Evolutionary conservation across 192 early-diverging fungal species (phyloP), one percentile per base, ranked within the genome.

Genomic region (Coemansia sp.): DNA sequence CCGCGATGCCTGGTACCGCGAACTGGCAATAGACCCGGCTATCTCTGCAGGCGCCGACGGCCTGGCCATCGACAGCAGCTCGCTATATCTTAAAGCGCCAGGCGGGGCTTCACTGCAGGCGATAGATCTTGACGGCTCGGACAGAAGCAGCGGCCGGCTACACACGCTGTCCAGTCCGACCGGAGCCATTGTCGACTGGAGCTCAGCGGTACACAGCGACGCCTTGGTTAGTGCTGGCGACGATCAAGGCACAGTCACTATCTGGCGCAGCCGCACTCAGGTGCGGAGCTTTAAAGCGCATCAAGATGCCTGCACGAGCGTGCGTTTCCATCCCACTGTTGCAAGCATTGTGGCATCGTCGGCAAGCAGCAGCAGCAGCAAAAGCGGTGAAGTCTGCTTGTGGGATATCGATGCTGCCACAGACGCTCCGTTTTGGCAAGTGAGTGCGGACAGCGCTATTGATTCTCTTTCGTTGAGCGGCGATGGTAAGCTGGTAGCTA

Each of bases 1-100:
- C 8, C 74, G 67, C 26, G 74, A 70, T 44, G 38, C 53, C 3
- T 76, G 74, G 73, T 59, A 76, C 53, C 54, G 62, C 56, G 73
- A 66, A 58, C 59, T 76, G 28, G 18, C 59, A 1, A n/a, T 62
- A 5, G 64, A 70, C 47, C 32, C 63, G n/a, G 21, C 12, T 17
- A 45, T 26, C 3, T 51, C 73, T 0, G n/a, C 56, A 17, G 67
- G 58, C 31, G 34, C 67, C 30, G 60, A 66, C 58, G 74, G 67
- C 1, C 44, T 76, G 30, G 74, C 67, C 28, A 64, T 56, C 16
- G 67, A 66, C 56, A 37, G 60, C 36, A 16, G 21, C 10, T 15
- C 39, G 11, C 49, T 76, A 21, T 76, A 76, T 23, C 47, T 66
- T 18, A 66, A 62, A 18, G 20, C 67, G 3, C 46, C 56, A 6